A percentile compares a stretch with the other conserved stretches of the same genome.
These are phyloP conservation scores for Hebeloma cylindrosporum DNA, from an alignment of 768 basidiomycete genomes.

Conservation along the genomic window DNA sequence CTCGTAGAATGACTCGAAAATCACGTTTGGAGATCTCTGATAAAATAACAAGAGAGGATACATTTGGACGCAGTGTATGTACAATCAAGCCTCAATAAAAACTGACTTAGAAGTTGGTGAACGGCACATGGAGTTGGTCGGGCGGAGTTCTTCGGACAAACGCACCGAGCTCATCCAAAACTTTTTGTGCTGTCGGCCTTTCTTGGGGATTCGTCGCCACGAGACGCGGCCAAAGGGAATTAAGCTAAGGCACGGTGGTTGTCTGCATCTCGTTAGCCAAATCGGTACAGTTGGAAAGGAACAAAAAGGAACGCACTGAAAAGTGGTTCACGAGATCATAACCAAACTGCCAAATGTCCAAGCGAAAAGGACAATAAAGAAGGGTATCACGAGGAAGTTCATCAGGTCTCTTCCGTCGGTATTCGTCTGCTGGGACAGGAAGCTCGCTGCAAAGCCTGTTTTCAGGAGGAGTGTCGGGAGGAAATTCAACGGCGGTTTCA, in stretches of 20 bases:
- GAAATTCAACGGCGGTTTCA: constrained; percentile 13
- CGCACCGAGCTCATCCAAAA: background rate
- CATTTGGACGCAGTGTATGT: no score
- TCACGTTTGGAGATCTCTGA: no score
- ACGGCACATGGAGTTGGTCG: background rate
- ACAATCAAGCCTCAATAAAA: no score
- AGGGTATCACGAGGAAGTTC: constrained; percentile 1
- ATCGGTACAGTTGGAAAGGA: background rate
- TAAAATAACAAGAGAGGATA: no score
- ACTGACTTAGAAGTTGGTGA: no score
- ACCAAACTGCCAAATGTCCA: constrained; percentile 17
- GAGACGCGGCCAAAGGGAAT: background rate
- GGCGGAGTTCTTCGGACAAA: background rate
- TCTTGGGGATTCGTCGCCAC: background rate
- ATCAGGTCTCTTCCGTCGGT: background rate
- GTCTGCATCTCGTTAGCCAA: background rate
- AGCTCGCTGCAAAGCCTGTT: background rate
- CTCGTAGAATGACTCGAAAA: no score
- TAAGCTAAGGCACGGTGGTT: background rate
- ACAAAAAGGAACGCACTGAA: background rate
- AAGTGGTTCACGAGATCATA: background rate
- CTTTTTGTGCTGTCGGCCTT: background rate
- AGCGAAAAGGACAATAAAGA: constrained; percentile 12
- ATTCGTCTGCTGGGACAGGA: background rate
- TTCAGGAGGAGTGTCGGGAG: background rate